A percentile compares a stretch with the other conserved stretches of the same genome.
Conservation (phyloP, 495 filamentous ascomycete genomes). For the Bryoglossum gracile region DNA sequence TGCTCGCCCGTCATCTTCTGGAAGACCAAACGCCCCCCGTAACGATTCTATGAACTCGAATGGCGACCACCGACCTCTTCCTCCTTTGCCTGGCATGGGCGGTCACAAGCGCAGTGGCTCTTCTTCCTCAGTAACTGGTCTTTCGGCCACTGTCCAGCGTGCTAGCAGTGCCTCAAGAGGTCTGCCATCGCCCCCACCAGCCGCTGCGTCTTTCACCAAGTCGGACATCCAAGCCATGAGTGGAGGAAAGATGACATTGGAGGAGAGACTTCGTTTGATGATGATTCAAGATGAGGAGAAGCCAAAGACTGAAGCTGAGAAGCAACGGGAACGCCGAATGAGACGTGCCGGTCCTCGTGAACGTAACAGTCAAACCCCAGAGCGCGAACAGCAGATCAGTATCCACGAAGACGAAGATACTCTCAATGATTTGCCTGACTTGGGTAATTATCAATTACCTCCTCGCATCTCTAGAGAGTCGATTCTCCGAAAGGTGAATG, state of each 20-base stretch:
- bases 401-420: constrained; percentile 41
- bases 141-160: constrained; percentile 58
- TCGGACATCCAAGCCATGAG: constrained; percentile 62
- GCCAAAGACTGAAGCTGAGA: constrained; percentile 43
- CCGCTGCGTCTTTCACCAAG: constrained; percentile 55
- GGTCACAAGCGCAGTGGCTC: constrained; percentile 30
- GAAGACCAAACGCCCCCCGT: constrained; percentile 31
- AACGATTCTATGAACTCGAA: constrained; percentile 64
- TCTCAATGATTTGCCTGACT: constrained; percentile 43
- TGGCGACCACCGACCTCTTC: constrained; percentile 65
- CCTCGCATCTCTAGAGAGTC: constrained; percentile 88
- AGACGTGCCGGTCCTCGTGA: constrained; percentile 43
- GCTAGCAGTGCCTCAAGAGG: constrained; percentile 50
- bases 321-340: constrained; percentile 56
- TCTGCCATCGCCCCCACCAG: constrained; percentile 60
- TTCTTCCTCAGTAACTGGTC: constrained; percentile 35
- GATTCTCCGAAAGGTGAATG: constrained; percentile 81
- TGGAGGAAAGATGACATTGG: constrained; percentile 64
- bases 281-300: constrained; percentile 58
- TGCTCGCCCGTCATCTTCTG: constrained; percentile 26
- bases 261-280: constrained; percentile 77
- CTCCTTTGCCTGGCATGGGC: constrained; percentile 57
- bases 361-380: constrained; percentile 40
- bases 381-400: constrained; percentile 36
- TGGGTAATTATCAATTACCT: constrained; percentile 55